Conservation (phyloP, 768 basidiomycete species). For the Mycena capillaripes region DNA sequence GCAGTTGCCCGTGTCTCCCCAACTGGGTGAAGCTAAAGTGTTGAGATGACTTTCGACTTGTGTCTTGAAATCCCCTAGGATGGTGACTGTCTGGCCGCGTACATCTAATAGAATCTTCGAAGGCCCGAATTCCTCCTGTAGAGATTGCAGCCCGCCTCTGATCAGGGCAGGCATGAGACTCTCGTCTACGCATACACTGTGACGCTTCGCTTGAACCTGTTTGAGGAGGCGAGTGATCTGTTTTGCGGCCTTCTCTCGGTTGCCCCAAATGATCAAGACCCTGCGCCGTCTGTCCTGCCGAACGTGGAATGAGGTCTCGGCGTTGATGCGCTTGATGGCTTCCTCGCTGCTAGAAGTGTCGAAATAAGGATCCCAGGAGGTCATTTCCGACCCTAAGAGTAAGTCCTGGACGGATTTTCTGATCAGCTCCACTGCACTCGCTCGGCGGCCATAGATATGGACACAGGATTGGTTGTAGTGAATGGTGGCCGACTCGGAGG, state of each 20-base stretch:
- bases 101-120: slow-evolving; percentile 30
- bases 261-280: slow-evolving; percentile 33
- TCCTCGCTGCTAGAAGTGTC: slow-evolving; percentile 20
- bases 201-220: slow-evolving; percentile 18
- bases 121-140: slow-evolving; percentile 21
- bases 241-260: slow-evolving; percentile 16
- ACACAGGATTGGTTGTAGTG: slow-evolving; percentile 13
- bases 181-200: slow-evolving; percentile 3
- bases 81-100: slow-evolving; percentile 2
- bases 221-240: slow-evolving; percentile 28
- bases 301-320: slow-evolving; percentile 20
- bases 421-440: neutral
- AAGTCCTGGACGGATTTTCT: slow-evolving; percentile 22
- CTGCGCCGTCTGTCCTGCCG: slow-evolving; percentile 16
- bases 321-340: slow-evolving; percentile 24
- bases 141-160: slow-evolving; percentile 7
- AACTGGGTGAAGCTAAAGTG: neutral
- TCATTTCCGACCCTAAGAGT: slow-evolving; percentile 26
- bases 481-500: slow-evolving; percentile 1
- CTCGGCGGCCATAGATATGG: slow-evolving; percentile 26
- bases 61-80: slow-evolving; percentile 27
- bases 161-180: slow-evolving; percentile 7
- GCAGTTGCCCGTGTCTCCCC: slow-evolving; percentile 11
- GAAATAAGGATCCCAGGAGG: slow-evolving; percentile 32
- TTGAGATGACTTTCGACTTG: slow-evolving; percentile 16